Base-by-base conservation (phyloP, 176 grass and related monocot genomes). In the Avena sativa region DNA sequence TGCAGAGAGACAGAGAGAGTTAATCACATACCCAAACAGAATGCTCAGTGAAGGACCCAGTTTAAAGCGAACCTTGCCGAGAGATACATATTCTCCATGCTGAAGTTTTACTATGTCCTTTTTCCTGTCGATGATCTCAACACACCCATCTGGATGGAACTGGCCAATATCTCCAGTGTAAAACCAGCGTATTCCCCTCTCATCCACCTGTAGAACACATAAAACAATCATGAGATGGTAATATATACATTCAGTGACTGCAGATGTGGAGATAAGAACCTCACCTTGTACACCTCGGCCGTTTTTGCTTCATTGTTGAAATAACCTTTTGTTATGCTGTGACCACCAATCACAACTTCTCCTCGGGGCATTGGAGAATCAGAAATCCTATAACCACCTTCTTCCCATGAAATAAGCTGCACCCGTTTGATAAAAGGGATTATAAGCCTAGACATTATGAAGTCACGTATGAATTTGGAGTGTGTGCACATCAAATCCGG, bases 61-160 rank as follows among this genome's bases (percentile, higher is more conserved):
- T 88, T 56, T 44, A n/a, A 63, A 65, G 44, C 84, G 80, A 85
- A 97, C 92, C 92, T 97, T 97, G 86, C 92, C 92, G 83, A 97
- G 95, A 79, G 95, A 97, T 19, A 94, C 82, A 44, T 97, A 97
- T 91, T 97, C 95, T 83, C 95, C 92, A 76, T 97, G 92, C 82
- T 97, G 95, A 78, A 97, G 95, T 89, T 97, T 97, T 55, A 97
- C 95, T 60, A 97, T 97, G 86, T 97, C 95, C 52, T 97, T 97
- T 80, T 97, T 97, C 66, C 95, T 87, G 86, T 97, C 92, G 74
- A 97, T 94, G 57, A 97, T 91, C 68, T 97, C 95, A 23, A 97
- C 81, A 57, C 90, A 97, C 47, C 95, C 92, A 84, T 97, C 92
- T 86, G 92, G 87, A 89, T 97, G 92, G 77, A 97, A 97, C 73